phyloP scores from a whole-genome alignment of 805 yeast genomes.

The Candida maltosa region DNA sequence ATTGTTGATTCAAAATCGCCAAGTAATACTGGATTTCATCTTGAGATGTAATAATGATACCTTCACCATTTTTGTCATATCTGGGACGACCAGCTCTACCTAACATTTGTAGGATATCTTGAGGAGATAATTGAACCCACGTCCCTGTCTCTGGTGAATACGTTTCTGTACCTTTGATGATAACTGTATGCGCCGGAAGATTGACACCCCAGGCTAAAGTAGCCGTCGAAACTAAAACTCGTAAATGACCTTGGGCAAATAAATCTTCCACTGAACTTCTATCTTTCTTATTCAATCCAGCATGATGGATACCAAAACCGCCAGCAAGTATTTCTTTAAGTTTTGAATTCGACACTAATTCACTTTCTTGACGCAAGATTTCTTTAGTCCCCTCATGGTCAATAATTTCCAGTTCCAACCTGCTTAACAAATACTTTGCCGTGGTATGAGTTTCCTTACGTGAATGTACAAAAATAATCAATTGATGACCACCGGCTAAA shows the following conservation, averaged over 20 bases:
- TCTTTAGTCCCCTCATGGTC: slow-evolving; percentile 58
- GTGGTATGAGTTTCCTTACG: slow-evolving; percentile 87
- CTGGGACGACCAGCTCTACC: slow-evolving; percentile 98
- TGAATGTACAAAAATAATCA: slow-evolving; percentile 89
- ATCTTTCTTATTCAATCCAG: slow-evolving; percentile 74
- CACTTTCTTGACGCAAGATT: slow-evolving; percentile 63
- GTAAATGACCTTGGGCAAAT: slow-evolving; percentile 84
- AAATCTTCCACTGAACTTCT: slow-evolving; percentile 78
- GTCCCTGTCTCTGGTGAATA: slow-evolving; percentile 87
- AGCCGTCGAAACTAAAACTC: slow-evolving; percentile 84
- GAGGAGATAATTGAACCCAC: slow-evolving; percentile 92
- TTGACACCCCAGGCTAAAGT: slow-evolving; percentile 98
- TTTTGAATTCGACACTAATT: slow-evolving; percentile 47
- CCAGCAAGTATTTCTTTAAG: slow-evolving; percentile 57
- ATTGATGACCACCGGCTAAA: slow-evolving; percentile 62
- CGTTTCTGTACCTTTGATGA: slow-evolving; percentile 89
- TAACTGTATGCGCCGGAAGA: slow-evolving; percentile 91
- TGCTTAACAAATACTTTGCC: slow-evolving; percentile 69
- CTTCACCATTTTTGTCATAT: slow-evolving; percentile 89
- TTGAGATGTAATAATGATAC: slow-evolving; percentile 85
- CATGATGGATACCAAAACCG: slow-evolving; percentile 91
- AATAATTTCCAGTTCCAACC: slow-evolving; percentile 44
- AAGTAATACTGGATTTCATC: slow-evolving; percentile 83
- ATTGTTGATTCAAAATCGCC: slow-evolving; percentile 85
- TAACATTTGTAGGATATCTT: slow-evolving; percentile 93